Evolutionary conservation across 2,329 filamentous ascomycete genomes (phyloP).

Genomic region (Pyrenochaeta sp.): DNA sequence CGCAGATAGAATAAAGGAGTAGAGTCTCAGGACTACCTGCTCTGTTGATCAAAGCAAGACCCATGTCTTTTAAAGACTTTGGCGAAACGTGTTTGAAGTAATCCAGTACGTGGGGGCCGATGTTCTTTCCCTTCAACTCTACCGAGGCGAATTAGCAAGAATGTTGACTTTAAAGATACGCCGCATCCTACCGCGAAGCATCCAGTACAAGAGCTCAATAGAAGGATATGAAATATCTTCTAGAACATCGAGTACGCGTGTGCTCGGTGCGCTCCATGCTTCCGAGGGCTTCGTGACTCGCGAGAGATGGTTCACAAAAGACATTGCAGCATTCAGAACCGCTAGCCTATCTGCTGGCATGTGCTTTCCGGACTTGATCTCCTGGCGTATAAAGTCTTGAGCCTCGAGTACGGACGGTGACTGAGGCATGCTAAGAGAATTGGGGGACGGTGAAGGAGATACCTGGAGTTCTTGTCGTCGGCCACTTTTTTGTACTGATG

Average conservation of each 20-base stretch:
- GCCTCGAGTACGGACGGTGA: slow-evolving; percentile 24
- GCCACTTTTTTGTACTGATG: not conserved
- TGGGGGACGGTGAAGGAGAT: slow-evolving; percentile 10
- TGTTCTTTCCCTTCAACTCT: slow-evolving; percentile 25
- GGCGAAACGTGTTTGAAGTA: slow-evolving; percentile 32
- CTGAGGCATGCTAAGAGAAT: slow-evolving; percentile 16
- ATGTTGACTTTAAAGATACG: not conserved
- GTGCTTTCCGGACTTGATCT: slow-evolving; percentile 14
- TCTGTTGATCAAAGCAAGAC: slow-evolving; percentile 24
- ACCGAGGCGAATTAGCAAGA: not conserved
- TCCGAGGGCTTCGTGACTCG: slow-evolving; percentile 5
- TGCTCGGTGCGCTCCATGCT: not conserved
- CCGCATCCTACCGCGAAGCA: slow-evolving; percentile 21
- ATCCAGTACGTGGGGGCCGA: slow-evolving; percentile 26
- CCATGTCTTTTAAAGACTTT: slow-evolving; percentile 27
- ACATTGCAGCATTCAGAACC: slow-evolving; percentile 26
- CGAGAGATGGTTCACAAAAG: slow-evolving; percentile 24
- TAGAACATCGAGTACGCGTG: slow-evolving; percentile 13
- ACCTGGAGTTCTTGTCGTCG: slow-evolving; percentile 7
- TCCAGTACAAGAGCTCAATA: slow-evolving; percentile 27
- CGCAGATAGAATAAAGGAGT: slow-evolving; percentile 32
- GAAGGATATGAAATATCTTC: slow-evolving; percentile 17
- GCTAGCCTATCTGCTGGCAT: slow-evolving; percentile 23
- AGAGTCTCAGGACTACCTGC: slow-evolving; percentile 20
- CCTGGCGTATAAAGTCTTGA: slow-evolving; percentile 23